phyloP scores from a whole-genome alignment of 805 yeast species.

The Candida ulmi region DNA sequence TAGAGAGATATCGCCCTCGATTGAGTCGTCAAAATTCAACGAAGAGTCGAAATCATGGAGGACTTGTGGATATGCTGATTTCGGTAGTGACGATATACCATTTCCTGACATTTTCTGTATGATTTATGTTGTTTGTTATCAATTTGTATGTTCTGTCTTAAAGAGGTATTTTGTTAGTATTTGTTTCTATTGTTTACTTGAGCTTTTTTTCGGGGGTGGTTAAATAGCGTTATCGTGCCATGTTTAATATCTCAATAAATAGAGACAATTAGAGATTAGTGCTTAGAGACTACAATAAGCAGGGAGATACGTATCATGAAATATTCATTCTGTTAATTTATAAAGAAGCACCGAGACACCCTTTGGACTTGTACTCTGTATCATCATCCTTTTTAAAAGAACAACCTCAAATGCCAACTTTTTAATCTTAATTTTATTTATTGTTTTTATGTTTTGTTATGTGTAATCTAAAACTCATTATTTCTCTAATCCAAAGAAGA shows the following conservation, averaged over 20 bases:
- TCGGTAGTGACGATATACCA: constrained; percentile 8
- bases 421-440: no score
- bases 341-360: no score
- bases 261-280: no score
- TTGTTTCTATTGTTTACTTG: no score
- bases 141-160: no score
- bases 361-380: constrained; percentile 1
- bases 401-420: not conserved
- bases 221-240: no score
- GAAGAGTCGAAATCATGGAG: constrained; percentile 16
- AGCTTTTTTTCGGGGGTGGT: no score
- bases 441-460: not conserved
- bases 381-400: not conserved
- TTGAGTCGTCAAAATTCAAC: constrained; percentile 12
- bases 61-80: constrained; percentile 18
- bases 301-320: constrained; percentile 1
- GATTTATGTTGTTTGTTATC: not conserved
- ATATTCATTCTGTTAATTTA: not conserved
- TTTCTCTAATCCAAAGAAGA: constrained; percentile 85
- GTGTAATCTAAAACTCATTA: not conserved
- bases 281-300: no score
- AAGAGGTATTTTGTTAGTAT: no score
- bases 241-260: no score
- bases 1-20: constrained; percentile 22
- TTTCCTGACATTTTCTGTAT: constrained; percentile 1